A percentile compares a stretch with the other conserved stretches of the same genome.
These are phyloP conservation scores for Lactifluus subvellereus DNA, from an alignment of 768 basidiomycete species.

Conservation along the genomic window DNA sequence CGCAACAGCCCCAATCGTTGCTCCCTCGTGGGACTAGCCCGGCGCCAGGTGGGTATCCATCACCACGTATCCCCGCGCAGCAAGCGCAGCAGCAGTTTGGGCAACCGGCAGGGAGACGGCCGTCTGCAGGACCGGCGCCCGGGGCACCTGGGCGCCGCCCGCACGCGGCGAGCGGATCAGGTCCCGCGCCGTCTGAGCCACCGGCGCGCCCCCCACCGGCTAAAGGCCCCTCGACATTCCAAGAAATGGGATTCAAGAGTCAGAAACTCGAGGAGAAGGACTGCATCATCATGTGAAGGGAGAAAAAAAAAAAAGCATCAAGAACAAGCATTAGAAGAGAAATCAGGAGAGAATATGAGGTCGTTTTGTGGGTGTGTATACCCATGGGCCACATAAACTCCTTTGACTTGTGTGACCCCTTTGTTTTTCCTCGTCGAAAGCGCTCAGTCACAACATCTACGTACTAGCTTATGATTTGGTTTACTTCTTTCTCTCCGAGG, in stretches of 20 bases:
- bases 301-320: background rate
- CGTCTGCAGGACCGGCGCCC: background rate
- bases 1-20: background rate
- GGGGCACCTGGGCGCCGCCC: conserved; percentile 3
- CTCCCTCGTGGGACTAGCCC: background rate
- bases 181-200: background rate
- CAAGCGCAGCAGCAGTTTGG: background rate
- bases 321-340: background rate
- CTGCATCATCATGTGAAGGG: conserved; percentile 73
- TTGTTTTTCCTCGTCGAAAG: background rate
- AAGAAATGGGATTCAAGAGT: conserved; percentile 88
- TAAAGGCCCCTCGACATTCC: conserved; percentile 70
- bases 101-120: background rate
- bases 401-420: background rate
- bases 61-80: background rate
- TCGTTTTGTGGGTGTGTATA: background rate
- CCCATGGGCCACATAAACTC: background rate
- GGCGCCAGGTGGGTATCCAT: background rate
- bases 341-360: background rate
- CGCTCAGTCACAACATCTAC: background rate
- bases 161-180: background rate
- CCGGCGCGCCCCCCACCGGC: conserved; percentile 22
- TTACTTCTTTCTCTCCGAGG: background rate
- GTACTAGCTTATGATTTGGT: background rate
- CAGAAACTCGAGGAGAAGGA: conserved; percentile 75